Evolutionary conservation across 192 early-diverging fungal species (phyloP), one percentile per base, ranked within the genome.

Genomic region (Coemansia sp.): DNA sequence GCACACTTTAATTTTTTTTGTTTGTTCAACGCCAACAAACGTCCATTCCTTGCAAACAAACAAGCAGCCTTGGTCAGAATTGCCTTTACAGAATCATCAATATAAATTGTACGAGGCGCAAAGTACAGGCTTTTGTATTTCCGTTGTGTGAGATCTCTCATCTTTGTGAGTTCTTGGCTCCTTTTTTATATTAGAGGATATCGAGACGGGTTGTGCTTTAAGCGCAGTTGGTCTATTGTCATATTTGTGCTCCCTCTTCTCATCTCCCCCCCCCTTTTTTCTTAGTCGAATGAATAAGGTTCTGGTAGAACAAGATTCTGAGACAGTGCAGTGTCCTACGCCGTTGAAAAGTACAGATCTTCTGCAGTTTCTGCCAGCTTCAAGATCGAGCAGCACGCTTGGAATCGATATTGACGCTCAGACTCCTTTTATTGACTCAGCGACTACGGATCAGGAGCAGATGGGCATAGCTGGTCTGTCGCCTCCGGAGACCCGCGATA

Each of bases 401-500:
- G 26, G 14, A 30, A 53, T 34, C 24, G 61, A 63, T 19, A 61
- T 61, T 51, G 61, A 63, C 32, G 50, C 23, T 51, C 52, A 63
- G 51, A 14, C 52, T 18, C 23, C 24, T n/a, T 34, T 53, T 16
- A 54, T 54, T 41, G 61, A 50, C 50, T 3, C 8, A 32, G 21
- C 49, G 19, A 60, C 23, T 24, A 50, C 32, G 55, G 64, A 60
- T 34, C 55, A 34, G 60, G 49, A 49, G 16, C 47, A 12, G 23
- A 53, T 62, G 62, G 65, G 53, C 14, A 31, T 68, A 34, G 61
- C 50, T 5, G 65, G 61, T 30, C 30, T 71, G 0, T 74, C 72
- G 27, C 72, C 64, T 16, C 61, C 65, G 18, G 49, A 44, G 41
- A 70, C 72, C 1, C 65, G 61, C 14, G 61, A 67, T 31, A 74